A percentile compares a stretch with the other conserved stretches of the same genome.
phyloP scores from a whole-genome alignment of 257 asterid species.

The Solanum habrochaites region DNA sequence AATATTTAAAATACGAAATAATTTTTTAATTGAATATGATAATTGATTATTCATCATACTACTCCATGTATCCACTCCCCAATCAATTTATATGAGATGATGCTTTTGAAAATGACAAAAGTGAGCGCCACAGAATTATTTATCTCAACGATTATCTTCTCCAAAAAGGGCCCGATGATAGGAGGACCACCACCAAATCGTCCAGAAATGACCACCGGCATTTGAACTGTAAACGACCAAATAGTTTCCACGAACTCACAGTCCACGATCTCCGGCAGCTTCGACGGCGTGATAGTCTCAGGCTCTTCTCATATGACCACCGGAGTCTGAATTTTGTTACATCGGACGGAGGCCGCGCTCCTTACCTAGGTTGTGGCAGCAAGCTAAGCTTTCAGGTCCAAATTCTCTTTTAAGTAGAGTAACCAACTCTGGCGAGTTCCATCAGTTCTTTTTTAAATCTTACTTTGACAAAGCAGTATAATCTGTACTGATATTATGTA shows the following conservation, averaged over 20 bases:
- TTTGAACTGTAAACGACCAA: background rate
- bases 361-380: background rate
- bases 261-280: background rate
- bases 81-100: background rate
- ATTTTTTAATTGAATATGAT: no score
- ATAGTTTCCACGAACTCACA: background rate
- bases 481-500: background rate
- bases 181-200: background rate
- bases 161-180: background rate
- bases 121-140: background rate
- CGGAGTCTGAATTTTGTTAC: background rate
- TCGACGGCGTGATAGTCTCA: background rate
- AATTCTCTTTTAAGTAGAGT: background rate
- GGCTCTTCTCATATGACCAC: background rate
- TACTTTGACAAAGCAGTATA: background rate
- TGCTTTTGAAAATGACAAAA: background rate
- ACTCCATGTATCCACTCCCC: no score
- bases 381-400: background rate
- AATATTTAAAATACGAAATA: no score
- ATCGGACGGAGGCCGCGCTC: background rate
- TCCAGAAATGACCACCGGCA: background rate
- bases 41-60: no score
- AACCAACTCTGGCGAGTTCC: background rate
- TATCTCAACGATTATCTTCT: background rate
- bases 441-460: background rate